Percentiles rank a stretch among this genome's conserved stretches.
Evolutionary conservation across 1,284 basidiomycete species (phyloP).

Genomic region (Kwoniella shivajii): DNA sequence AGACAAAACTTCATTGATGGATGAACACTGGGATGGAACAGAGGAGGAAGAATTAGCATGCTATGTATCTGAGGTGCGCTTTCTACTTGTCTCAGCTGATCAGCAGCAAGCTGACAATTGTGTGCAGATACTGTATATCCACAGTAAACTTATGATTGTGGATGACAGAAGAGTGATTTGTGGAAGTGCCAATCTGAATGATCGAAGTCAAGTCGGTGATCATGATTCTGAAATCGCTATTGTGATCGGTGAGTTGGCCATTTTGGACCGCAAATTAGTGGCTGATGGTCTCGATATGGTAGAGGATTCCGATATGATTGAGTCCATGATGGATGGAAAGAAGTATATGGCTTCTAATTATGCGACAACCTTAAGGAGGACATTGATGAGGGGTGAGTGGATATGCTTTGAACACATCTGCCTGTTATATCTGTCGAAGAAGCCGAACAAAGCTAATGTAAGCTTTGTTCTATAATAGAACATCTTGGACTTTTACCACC

Average conservation of each 20-base stretch:
- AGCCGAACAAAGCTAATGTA: no score
- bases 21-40: constrained; percentile 80
- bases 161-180: constrained; percentile 81
- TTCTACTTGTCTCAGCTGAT: constrained; percentile 34
- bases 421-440: no score
- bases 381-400: constrained; percentile 47
- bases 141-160: constrained; percentile 77
- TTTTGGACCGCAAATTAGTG: neutral
- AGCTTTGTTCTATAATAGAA: constrained; percentile 59
- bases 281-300: neutral
- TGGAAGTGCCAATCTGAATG: constrained; percentile 66
- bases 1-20: constrained; percentile 62
- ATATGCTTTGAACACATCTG: neutral
- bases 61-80: constrained; percentile 77
- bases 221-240: constrained; percentile 92
- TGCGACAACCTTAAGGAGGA: constrained; percentile 47
- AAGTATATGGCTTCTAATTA: constrained; percentile 53
- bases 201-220: constrained; percentile 64
- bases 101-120: neutral
- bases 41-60: constrained; percentile 78
- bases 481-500: constrained; percentile 75
- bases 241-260: constrained; percentile 62
- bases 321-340: constrained; percentile 75
- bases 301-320: constrained; percentile 76
- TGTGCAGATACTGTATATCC: constrained; percentile 48